Evolutionary conservation across 2,329 filamentous ascomycete species (phyloP).

Genomic region (Fusarium piperis): DNA sequence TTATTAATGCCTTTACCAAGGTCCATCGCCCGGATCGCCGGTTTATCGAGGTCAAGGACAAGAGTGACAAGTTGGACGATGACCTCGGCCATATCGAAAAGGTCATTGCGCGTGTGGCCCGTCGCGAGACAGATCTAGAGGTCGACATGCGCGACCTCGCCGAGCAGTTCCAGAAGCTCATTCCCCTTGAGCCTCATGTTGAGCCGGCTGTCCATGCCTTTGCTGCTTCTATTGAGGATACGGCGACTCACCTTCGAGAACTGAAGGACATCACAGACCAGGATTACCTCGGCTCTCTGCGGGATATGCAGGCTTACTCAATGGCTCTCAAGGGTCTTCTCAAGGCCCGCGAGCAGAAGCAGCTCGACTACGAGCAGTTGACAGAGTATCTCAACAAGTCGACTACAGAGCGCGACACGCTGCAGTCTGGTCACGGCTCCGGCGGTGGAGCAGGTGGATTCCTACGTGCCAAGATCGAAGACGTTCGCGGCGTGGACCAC

Average conservation of each 20-base stretch:
- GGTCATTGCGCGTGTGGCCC: constrained; percentile 89
- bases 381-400: constrained; percentile 96
- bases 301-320: constrained; percentile 96
- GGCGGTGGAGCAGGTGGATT: constrained; percentile 83
- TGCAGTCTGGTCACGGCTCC: constrained; percentile 68
- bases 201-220: constrained; percentile 86
- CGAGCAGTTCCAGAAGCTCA: constrained; percentile 93
- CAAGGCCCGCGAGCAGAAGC: constrained; percentile 95
- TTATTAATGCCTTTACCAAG: constrained; percentile 97
- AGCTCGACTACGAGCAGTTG: constrained; percentile 95
- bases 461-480: constrained; percentile 92
- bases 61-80: constrained; percentile 92
- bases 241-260: constrained; percentile 78
- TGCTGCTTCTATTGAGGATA: constrained; percentile 85
- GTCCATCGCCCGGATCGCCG: constrained; percentile 94
- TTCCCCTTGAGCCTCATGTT: constrained; percentile 87
- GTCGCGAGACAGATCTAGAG: constrained; percentile 88
- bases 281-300: constrained; percentile 90
- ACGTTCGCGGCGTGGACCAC: constrained; percentile 95
- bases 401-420: constrained; percentile 83
- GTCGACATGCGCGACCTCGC: constrained; percentile 88
- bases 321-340: constrained; percentile 86
- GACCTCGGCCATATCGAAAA: constrained; percentile 94
- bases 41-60: constrained; percentile 93
- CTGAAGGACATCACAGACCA: constrained; percentile 94